phyloP scores from a whole-genome alignment of 768 basidiomycete genomes.

The Psilocybe subaeruginosa region DNA sequence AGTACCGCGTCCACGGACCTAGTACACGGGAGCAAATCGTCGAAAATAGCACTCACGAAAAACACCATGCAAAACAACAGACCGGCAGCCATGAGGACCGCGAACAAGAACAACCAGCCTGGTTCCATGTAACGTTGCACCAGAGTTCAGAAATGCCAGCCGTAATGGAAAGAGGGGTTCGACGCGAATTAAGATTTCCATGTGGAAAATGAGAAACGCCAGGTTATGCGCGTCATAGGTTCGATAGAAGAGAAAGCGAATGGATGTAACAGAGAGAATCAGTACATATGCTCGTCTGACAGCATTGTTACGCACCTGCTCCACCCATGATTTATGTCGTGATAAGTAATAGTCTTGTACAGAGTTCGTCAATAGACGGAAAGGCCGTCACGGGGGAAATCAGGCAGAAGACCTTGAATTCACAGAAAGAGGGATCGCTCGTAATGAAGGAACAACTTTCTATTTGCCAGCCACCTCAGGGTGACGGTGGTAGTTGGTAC shows the following conservation, averaged over 20 bases:
- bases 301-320: conserved; percentile 35
- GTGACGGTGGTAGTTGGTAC: conserved; percentile 15
- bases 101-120: conserved; percentile 98
- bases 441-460: background rate
- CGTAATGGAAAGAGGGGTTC: background rate
- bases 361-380: conserved; percentile 12
- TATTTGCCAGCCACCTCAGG: conserved; percentile 13
- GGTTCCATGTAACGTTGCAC: conserved; percentile 8
- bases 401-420: conserved; percentile 2
- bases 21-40: background rate
- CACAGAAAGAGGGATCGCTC: conserved; percentile 1
- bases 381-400: background rate
- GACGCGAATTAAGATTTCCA: background rate
- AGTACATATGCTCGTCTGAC: conserved; percentile 13
- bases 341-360: conserved; percentile 11
- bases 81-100: conserved; percentile 93
- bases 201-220: too few species aligned
- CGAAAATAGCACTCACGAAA: conserved; percentile 70
- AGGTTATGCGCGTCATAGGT: background rate
- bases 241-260: conserved; percentile 5
- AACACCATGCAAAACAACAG: conserved; percentile 99
- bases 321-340: conserved; percentile 40
- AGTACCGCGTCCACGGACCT: background rate
- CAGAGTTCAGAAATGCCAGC: background rate
- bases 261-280: conserved; percentile 1